Percentiles rank a stretch among this genome's conserved stretches.
Conservation (phyloP, 2,329 filamentous ascomycete genomes). For the Ascochyta fabae region DNA sequence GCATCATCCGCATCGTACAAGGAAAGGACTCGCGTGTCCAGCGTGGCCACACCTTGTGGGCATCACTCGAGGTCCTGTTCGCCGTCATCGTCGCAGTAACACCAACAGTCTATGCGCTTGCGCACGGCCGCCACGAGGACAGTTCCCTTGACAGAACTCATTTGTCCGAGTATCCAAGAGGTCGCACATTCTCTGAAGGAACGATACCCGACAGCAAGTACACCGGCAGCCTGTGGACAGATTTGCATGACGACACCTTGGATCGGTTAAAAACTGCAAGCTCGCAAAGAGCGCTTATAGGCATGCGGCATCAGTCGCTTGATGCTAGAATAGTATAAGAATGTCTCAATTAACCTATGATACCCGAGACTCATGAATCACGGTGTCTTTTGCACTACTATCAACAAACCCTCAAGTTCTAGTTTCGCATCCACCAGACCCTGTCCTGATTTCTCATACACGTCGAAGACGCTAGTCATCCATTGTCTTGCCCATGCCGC, state of each 20-base stretch:
- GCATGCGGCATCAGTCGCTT: constrained; percentile 10
- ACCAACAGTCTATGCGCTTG: constrained; percentile 27
- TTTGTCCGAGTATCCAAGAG: constrained; percentile 9
- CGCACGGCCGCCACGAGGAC: constrained; percentile 17
- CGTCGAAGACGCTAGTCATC: background rate
- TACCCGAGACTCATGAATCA: background rate
- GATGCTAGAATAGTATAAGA: constrained; percentile 7
- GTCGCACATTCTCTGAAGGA: constrained; percentile 10
- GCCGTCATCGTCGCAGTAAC: constrained; percentile 25
- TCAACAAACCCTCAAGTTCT: background rate
- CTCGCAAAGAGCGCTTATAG: constrained; percentile 16
- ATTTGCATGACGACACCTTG: constrained; percentile 12
- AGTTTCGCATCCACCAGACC: background rate
- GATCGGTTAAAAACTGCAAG: constrained; percentile 17
- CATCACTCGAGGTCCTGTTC: constrained; percentile 23
- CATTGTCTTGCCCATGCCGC: background rate
- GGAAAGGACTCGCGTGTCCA: constrained; percentile 20
- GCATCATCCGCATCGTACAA: constrained; percentile 22
- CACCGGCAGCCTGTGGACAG: constrained; percentile 17
- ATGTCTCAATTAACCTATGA: background rate
- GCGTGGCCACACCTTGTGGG: constrained; percentile 25
- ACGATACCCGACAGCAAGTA: constrained; percentile 6
- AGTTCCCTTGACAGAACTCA: constrained; percentile 17
- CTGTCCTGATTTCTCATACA: background rate
- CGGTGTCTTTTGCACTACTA: background rate